Base-by-base conservation (phyloP, 495 filamentous ascomycete genomes). In the Hypoxylon subgilvum region DNA sequence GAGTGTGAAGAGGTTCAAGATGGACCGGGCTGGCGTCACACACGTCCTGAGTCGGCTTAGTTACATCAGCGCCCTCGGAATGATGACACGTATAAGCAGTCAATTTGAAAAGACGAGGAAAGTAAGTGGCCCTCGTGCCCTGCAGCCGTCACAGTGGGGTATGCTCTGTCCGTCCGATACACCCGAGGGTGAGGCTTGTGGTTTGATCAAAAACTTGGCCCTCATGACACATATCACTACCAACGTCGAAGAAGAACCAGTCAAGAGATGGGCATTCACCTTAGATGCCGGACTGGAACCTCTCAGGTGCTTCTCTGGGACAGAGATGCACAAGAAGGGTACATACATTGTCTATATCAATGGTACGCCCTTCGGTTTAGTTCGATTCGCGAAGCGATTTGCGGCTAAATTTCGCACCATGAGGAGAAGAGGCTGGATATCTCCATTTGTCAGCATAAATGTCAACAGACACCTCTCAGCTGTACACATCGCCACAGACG, bases 141-240 rank as follows among this genome's bases (percentile, higher is more conserved):
- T 99, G 12, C 94, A 99, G 69, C 90, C 94, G 7, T 97, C 95
- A 0, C 92, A 97, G 57, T 99, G 96, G 72, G 94, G 94, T 54
- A 94, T 99, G 90, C 78, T 99, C 16, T 99, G 94, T 70, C 86
- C 90, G 1, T 92, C 94, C 6, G 94, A 99, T 78, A 99, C 94
- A 0, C 94, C 94, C 12, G 94, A 99, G 86, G 94, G 94, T 68
- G 95, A 99, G 74, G 90, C 94, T 2, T 99, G 94, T 74, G 94
- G 94, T 81, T 72, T 99, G 32, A 91, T 99, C 44, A 99, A 99
- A 76, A 99, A 99, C 66, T 76, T 99, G 76, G 95, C 94, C 2
- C 81, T 99, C 12, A 97, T 99, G 95, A 97, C 95, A 10, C 95
- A 99, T 66, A 96, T 99, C 63, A 99, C 94, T 7, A 97, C 92